Percentiles rank a stretch among this genome's conserved stretches.
phyloP scores from a whole-genome alignment of 2,329 filamentous ascomycete genomes.

The Acrodontium crateriforme region DNA sequence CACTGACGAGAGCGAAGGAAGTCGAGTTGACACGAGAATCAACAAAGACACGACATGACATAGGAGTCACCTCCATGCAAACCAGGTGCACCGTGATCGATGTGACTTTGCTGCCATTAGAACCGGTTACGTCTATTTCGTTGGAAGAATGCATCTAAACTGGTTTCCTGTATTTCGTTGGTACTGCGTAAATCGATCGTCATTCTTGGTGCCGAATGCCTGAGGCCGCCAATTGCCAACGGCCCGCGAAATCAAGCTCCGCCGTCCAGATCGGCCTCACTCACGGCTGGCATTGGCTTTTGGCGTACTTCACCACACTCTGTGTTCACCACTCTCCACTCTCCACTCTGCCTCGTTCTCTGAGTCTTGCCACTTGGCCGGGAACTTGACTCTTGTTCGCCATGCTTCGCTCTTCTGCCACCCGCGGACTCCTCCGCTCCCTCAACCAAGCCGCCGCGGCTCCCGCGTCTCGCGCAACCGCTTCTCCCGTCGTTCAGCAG shows the following conservation, averaged over 20 bases:
- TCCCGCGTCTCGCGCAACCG: conserved; percentile 15
- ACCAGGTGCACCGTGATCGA: too few relatives aligned
- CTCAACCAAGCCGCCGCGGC: too few relatives aligned
- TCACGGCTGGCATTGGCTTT: not conserved
- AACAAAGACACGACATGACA: too few relatives aligned
- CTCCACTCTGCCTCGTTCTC: not conserved
- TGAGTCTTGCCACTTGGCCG: conserved; percentile 1
- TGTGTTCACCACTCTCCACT: conserved; percentile 6
- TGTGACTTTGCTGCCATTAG: too few relatives aligned
- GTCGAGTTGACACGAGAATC: too few relatives aligned
- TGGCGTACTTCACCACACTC: not conserved
- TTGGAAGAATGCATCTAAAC: too few relatives aligned
- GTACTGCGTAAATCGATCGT: too few relatives aligned
- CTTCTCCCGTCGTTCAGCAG: conserved; percentile 22
- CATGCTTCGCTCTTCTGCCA: conserved; percentile 31
- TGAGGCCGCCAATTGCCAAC: not conserved
- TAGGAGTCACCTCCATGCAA: too few relatives aligned
- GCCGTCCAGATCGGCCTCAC: not conserved
- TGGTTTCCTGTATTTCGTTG: too few relatives aligned
- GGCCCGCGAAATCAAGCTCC: conserved; percentile 1
- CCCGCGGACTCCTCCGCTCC: conserved; percentile 28
- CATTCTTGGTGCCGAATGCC: conserved; percentile 1
- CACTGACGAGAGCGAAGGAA: too few relatives aligned
- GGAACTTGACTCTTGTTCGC: conserved; percentile 4
- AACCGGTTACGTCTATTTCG: too few relatives aligned